These are phyloP conservation scores for Crotalaria pallida DNA, from an alignment of 306 rosid genomes.

Conservation along the genomic window DNA sequence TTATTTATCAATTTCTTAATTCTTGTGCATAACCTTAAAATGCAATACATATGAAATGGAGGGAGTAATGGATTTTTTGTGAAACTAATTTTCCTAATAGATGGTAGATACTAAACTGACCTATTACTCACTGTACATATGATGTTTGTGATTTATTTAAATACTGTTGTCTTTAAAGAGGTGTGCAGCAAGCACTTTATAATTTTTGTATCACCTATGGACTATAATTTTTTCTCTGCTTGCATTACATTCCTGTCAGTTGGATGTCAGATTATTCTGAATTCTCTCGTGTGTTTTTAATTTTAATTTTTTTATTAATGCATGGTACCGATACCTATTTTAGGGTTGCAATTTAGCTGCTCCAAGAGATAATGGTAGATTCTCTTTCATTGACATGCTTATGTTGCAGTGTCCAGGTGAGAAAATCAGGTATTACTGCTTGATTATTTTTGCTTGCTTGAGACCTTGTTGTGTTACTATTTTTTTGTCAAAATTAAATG, in stretches of 20 bases:
- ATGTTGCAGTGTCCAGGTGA: conserved; percentile 82
- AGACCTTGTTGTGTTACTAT: background rate
- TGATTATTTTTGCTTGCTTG: background rate
- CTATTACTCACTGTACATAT: background rate
- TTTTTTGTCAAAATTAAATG: background rate
- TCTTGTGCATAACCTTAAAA: no score
- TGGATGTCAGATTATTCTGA: background rate
- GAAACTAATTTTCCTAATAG: background rate
- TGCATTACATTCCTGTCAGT: background rate
- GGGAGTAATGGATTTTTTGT: no score
- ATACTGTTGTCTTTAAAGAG: background rate
- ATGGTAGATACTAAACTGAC: background rate
- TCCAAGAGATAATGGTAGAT: conserved; percentile 59
- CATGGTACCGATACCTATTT: background rate
- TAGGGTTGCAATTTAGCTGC: conserved; percentile 92
- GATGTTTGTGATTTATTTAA: background rate
- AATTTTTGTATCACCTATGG: background rate
- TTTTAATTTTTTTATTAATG: background rate
- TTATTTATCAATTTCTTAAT: no score
- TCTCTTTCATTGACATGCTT: conserved; percentile 83
- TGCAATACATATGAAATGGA: no score
- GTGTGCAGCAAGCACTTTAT: background rate
- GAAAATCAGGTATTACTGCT: conserved; percentile 39
- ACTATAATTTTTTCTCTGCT: background rate
- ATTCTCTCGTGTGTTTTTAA: background rate